These are phyloP conservation scores for Paramecium octaurelia DNA, from an alignment of 73 alveolate species.

Conservation along the genomic window DNA sequence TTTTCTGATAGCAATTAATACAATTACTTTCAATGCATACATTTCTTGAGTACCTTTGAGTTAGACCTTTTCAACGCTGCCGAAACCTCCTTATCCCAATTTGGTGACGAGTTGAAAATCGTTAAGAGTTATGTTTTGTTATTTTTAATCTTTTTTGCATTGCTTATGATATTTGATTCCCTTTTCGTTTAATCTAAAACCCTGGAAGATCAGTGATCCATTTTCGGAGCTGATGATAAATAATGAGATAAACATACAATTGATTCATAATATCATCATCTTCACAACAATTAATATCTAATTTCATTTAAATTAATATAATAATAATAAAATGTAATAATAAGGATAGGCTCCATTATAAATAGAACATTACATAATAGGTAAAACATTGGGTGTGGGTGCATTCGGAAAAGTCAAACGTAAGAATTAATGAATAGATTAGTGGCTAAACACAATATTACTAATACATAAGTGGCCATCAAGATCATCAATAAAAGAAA, in stretches of 20 bases:
- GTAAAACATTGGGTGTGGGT: slow-evolving; percentile 83
- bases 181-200: background rate
- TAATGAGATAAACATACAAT: background rate
- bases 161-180: slow-evolving; percentile 16
- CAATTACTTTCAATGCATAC: slow-evolving; percentile 69
- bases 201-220: background rate
- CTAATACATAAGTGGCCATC: slow-evolving; percentile 86
- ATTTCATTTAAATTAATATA: background rate
- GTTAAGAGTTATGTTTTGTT: slow-evolving; percentile 1
- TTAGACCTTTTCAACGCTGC: slow-evolving; percentile 63
- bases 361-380: slow-evolving; percentile 67
- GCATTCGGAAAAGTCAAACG: slow-evolving; percentile 86
- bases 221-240: background rate
- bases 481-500: slow-evolving; percentile 82
- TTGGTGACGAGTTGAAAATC: slow-evolving; percentile 52
- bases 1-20: slow-evolving; percentile 60
- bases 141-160: background rate
- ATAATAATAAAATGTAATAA: background rate
- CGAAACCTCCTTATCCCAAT: slow-evolving; percentile 74
- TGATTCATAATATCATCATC: background rate
- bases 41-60: slow-evolving; percentile 68
- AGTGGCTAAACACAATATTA: slow-evolving; percentile 90
- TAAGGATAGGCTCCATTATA: slow-evolving; percentile 54
- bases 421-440: background rate
- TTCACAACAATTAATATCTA: background rate